Conservation (phyloP, 352 stramenopile species). For the Phytophthora podocarpi region DNA sequence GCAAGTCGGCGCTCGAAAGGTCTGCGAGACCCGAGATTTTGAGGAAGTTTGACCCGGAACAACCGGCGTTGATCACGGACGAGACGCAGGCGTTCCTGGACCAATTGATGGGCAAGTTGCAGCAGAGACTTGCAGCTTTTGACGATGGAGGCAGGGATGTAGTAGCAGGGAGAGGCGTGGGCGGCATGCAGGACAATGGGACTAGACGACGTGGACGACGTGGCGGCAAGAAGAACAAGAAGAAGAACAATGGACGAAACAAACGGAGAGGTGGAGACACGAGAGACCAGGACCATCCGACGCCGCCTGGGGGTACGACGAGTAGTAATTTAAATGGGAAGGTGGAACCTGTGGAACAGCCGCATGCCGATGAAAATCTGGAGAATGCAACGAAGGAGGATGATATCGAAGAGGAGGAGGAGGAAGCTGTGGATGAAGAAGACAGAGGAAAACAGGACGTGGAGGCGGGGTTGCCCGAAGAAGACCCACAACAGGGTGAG, state of each 20-base stretch:
- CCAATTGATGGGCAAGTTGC: conserved; percentile 35
- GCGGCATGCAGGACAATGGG: conserved; percentile 18
- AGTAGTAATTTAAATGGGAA: conserved; percentile 21
- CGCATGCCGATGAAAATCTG: conserved; percentile 13
- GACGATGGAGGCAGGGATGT: conserved; percentile 16
- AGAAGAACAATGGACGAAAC: conserved; percentile 35
- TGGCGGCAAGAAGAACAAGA: conserved; percentile 41
- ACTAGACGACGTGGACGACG: conserved; percentile 28
- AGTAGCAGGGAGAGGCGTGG: neutral
- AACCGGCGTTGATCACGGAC: conserved; percentile 42
- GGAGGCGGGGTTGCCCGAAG: conserved; percentile 3
- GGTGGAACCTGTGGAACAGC: conserved; percentile 19
- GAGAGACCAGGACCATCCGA: conserved; percentile 12
- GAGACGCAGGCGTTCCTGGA: conserved; percentile 53
- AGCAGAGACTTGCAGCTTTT: conserved; percentile 29
- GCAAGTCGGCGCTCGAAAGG: conserved; percentile 21
- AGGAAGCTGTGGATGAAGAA: conserved; percentile 23
- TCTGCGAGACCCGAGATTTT: conserved; percentile 45
- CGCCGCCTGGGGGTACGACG: conserved; percentile 11
- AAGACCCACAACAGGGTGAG: conserved; percentile 12
- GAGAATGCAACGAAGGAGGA: conserved; percentile 19
- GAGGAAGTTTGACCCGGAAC: conserved; percentile 36
- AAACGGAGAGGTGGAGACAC: conserved; percentile 16
- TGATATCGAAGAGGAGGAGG: conserved; percentile 27
- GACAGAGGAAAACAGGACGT: conserved; percentile 17